These are phyloP conservation scores for Cordyceps javanica DNA, from an alignment of 2,329 filamentous ascomycete species.

Conservation along the genomic window DNA sequence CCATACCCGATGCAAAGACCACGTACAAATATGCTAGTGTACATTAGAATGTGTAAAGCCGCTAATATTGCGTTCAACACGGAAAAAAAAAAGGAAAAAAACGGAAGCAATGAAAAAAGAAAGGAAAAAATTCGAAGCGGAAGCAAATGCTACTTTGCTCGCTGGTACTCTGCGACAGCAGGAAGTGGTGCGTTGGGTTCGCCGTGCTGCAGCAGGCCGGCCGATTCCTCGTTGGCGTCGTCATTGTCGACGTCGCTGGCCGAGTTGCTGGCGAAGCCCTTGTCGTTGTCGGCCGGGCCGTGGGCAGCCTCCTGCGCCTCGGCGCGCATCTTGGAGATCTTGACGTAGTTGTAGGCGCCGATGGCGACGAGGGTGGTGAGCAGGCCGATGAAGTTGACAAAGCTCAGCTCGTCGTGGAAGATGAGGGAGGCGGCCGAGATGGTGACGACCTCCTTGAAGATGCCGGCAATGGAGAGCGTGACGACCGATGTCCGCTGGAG, in stretches of 20 bases:
- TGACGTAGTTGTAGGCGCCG: slow-evolving; percentile 86
- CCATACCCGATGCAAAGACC: background rate
- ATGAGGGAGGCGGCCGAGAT: slow-evolving; percentile 82
- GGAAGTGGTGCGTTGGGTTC: background rate
- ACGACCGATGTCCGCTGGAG: slow-evolving; percentile 93
- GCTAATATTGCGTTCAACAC: background rate
- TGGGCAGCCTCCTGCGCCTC: slow-evolving; percentile 58
- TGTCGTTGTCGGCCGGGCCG: slow-evolving; percentile 28
- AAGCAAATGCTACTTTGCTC: background rate
- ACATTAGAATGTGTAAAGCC: background rate
- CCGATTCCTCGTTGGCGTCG: slow-evolving; percentile 38
- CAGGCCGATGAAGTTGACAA: slow-evolving; percentile 81
- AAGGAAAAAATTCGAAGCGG: background rate
- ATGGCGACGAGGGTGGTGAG: slow-evolving; percentile 87
- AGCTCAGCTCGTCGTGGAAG: slow-evolving; percentile 81
- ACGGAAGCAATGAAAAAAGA: background rate
- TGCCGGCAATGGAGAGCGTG: slow-evolving; percentile 91
- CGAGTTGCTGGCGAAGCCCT: slow-evolving; percentile 28
- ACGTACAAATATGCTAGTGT: slow-evolving; percentile 8
- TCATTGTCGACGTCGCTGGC: slow-evolving; percentile 37
- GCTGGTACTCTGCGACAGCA: background rate
- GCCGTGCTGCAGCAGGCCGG: slow-evolving; percentile 36
- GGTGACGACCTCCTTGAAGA: slow-evolving; percentile 98
- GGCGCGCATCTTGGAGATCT: slow-evolving; percentile 79
- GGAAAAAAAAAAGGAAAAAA: background rate